Percentiles rank a stretch among this genome's conserved stretches.
Evolutionary conservation across 2,329 filamentous ascomycete genomes (phyloP).

Genomic region (Aspergillus uvarum): DNA sequence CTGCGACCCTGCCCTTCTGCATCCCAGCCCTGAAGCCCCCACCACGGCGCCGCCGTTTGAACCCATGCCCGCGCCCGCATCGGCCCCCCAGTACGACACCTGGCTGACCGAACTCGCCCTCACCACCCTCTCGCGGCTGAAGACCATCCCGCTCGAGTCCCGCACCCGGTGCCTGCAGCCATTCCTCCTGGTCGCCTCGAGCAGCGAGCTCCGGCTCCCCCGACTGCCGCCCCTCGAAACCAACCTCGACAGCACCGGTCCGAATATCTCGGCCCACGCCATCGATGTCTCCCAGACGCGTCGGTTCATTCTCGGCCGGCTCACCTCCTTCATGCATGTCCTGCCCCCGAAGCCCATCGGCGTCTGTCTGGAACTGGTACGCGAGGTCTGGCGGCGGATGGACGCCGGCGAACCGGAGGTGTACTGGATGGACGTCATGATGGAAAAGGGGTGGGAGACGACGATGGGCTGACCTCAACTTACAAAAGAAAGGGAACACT

Average conservation of each 20-base stretch:
- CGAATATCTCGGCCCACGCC: slow-evolving; percentile 37
- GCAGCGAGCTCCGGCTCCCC: slow-evolving; percentile 52
- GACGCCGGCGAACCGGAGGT: slow-evolving; percentile 48
- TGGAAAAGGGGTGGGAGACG: slow-evolving; percentile 58
- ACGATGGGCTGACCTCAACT: slow-evolving; percentile 46
- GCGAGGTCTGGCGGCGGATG: slow-evolving; percentile 54
- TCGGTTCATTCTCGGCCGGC: slow-evolving; percentile 50
- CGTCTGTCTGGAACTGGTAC: slow-evolving; percentile 51
- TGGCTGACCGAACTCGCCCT: slow-evolving; percentile 55
- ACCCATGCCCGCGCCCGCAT: slow-evolving; percentile 12
- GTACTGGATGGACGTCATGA: slow-evolving; percentile 59
- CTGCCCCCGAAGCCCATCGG: slow-evolving; percentile 54
- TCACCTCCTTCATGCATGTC: slow-evolving; percentile 48
- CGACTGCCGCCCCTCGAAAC: slow-evolving; percentile 18
- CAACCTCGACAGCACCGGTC: slow-evolving; percentile 12
- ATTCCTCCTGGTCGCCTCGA: slow-evolving; percentile 52
- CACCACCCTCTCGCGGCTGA: slow-evolving; percentile 51
- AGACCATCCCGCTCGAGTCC: slow-evolving; percentile 52
- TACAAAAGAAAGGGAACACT: not conserved
- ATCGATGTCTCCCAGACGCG: slow-evolving; percentile 51
- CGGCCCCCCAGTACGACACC: slow-evolving; percentile 26
- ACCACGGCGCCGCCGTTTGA: slow-evolving; percentile 23
- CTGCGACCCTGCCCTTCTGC: slow-evolving; percentile 14
- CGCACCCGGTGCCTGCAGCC: slow-evolving; percentile 56
- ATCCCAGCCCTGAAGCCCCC: slow-evolving; percentile 3